Conservation (phyloP, 2,329 filamentous ascomycete genomes). For the Aureobasidium leucospermi region DNA sequence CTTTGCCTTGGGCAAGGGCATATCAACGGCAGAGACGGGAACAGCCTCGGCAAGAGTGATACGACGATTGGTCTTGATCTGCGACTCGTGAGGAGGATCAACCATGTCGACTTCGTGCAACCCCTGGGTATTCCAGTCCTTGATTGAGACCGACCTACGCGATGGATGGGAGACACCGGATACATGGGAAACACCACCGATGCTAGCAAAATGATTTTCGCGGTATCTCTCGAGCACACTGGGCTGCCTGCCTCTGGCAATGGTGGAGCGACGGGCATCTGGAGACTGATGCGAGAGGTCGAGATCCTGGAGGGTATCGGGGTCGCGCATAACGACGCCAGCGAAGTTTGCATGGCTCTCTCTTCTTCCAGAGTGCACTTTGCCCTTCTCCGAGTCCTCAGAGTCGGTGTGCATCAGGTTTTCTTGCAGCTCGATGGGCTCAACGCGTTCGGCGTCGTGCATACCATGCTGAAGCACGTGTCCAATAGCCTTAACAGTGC, state of each 20-base stretch:
- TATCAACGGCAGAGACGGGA: constrained; percentile 4
- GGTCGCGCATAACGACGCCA: not conserved
- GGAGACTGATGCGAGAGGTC: not conserved
- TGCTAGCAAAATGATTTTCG: constrained; percentile 2
- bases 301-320: not conserved
- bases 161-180: not conserved
- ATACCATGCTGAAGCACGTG: not conserved
- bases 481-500: not conserved
- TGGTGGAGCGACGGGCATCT: not conserved
- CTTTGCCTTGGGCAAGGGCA: constrained; percentile 10
- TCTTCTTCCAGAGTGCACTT: not conserved
- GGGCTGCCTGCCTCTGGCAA: not conserved
- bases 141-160: not conserved
- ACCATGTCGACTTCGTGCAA: not conserved
- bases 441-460: not conserved
- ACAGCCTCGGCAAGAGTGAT: constrained; percentile 11
- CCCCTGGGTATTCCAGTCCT: constrained; percentile 7
- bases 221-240: constrained; percentile 6
- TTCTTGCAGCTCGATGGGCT: not conserved
- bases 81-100: constrained; percentile 8
- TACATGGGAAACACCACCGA: not conserved
- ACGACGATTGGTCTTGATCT: not conserved
- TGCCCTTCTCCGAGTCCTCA: not conserved
- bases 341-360: constrained; percentile 2
- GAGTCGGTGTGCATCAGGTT: not conserved